phyloP scores from a whole-genome alignment of 179 eudicot genomes.

The Dionaea muscipula region DNA sequence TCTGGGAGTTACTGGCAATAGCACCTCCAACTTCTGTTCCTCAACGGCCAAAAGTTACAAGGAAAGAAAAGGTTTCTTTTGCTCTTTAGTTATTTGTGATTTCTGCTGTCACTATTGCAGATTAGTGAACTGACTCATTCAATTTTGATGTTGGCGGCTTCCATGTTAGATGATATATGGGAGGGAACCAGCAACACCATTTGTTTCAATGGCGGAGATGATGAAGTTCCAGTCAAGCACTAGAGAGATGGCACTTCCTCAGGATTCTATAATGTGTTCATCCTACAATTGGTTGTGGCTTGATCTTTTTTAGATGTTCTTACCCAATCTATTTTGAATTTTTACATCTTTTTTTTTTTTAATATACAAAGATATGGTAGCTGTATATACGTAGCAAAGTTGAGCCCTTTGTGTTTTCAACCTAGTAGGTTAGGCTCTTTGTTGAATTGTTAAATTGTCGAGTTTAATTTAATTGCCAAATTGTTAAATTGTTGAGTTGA shows the following conservation, averaged over 20 bases:
- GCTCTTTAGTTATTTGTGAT: background rate
- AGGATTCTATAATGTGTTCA: conserved; percentile 36
- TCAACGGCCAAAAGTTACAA: conserved; percentile 35
- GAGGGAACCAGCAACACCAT: conserved; percentile 53
- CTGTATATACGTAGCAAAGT: too few species aligned
- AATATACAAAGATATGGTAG: too few species aligned
- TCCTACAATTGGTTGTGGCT: conserved; percentile 1
- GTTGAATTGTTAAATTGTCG: too few species aligned
- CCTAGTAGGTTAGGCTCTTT: too few species aligned
- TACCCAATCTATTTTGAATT: too few species aligned
- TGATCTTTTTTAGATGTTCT: background rate
- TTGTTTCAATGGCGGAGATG: conserved; percentile 85
- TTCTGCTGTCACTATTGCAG: background rate
- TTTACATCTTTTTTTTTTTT: too few species aligned
- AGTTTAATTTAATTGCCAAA: too few species aligned
- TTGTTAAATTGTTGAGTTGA: too few species aligned
- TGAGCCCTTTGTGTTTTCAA: too few species aligned
- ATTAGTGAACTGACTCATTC: too few species aligned
- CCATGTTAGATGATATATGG: conserved; percentile 39
- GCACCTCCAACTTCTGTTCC: conserved; percentile 21
- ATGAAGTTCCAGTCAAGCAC: conserved; percentile 81
- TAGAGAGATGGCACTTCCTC: conserved; percentile 45
- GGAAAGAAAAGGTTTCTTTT: conserved; percentile 74
- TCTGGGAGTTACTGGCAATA: conserved; percentile 20
- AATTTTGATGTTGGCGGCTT: too few species aligned